Conservation (phyloP, 1,284 basidiomycete genomes). For the Puccinia coronata region DNA sequence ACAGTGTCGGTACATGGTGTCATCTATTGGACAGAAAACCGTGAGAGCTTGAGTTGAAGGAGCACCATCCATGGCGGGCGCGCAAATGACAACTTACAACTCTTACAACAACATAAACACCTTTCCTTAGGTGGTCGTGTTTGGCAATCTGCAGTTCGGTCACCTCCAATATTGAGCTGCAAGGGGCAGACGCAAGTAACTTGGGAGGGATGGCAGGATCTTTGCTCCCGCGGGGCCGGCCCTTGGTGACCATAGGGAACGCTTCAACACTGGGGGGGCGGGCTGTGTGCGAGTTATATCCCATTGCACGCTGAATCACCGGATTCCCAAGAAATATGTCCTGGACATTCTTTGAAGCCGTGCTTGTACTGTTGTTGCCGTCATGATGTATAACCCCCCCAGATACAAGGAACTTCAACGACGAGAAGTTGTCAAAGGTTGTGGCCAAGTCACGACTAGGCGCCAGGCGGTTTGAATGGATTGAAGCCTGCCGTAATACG, state of each 20-base stretch:
- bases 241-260: too few species aligned
- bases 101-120: neutral
- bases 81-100: too few species aligned
- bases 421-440: neutral
- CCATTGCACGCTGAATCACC: neutral
- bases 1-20: too few species aligned
- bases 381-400: neutral
- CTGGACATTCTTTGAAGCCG: neutral
- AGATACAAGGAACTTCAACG: neutral
- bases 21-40: neutral
- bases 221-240: too few species aligned
- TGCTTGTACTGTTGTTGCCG: neutral
- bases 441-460: neutral
- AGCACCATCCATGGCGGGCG: too few species aligned
- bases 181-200: neutral
- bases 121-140: neutral
- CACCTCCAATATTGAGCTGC: neutral
- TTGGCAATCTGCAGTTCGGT: neutral
- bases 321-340: neutral
- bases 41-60: neutral
- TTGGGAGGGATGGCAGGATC: too few species aligned
- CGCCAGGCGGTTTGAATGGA: conserved; percentile 13
- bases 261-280: too few species aligned
- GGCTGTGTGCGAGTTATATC: too few species aligned
- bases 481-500: neutral